A percentile compares a stretch with the other conserved stretches of the same genome.
Evolutionary conservation across 805 yeast genomes (phyloP).

Genomic region (Metschnikowia hibisci): DNA sequence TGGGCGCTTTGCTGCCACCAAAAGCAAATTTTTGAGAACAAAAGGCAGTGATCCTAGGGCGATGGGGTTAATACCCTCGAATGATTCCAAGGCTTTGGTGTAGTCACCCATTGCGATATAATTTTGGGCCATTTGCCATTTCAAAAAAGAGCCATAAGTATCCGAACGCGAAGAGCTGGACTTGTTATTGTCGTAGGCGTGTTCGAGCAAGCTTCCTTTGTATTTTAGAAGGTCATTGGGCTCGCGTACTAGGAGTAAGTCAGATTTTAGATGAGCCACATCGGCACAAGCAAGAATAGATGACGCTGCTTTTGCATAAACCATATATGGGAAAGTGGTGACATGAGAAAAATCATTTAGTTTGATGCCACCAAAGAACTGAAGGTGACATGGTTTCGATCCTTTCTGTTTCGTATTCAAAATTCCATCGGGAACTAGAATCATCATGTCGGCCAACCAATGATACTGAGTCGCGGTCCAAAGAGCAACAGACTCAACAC

Average conservation of each 20-base stretch:
- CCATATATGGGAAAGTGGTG: slow-evolving; percentile 27
- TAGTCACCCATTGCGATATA: slow-evolving; percentile 21
- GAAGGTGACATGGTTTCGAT: slow-evolving; percentile 9
- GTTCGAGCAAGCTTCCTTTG: slow-evolving; percentile 5
- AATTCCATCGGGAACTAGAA: slow-evolving; percentile 44
- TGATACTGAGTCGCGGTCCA: slow-evolving; percentile 67
- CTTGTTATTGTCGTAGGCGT: not conserved
- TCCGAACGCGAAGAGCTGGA: not conserved
- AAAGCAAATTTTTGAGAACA: not conserved
- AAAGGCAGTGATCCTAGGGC: not conserved
- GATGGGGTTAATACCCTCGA: not conserved
- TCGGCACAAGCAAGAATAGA: slow-evolving; percentile 21
- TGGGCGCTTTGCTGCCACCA: not conserved
- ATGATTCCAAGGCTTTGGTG: slow-evolving; percentile 3
- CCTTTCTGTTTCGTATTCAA: slow-evolving; percentile 14
- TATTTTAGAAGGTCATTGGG: slow-evolving; percentile 9
- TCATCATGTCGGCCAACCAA: slow-evolving; percentile 59
- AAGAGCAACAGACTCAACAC: slow-evolving; percentile 4
- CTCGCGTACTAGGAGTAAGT: slow-evolving; percentile 1
- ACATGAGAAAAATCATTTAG: slow-evolving; percentile 24
- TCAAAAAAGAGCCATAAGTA: slow-evolving; percentile 18
- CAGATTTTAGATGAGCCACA: slow-evolving; percentile 1
- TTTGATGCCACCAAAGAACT: slow-evolving; percentile 34
- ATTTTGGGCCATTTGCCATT: slow-evolving; percentile 51
- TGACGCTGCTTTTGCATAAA: slow-evolving; percentile 29